A percentile compares a stretch with the other conserved stretches of the same genome.
Conservation (phyloP, 306 rosid genomes). For the Castanea sativa region DNA sequence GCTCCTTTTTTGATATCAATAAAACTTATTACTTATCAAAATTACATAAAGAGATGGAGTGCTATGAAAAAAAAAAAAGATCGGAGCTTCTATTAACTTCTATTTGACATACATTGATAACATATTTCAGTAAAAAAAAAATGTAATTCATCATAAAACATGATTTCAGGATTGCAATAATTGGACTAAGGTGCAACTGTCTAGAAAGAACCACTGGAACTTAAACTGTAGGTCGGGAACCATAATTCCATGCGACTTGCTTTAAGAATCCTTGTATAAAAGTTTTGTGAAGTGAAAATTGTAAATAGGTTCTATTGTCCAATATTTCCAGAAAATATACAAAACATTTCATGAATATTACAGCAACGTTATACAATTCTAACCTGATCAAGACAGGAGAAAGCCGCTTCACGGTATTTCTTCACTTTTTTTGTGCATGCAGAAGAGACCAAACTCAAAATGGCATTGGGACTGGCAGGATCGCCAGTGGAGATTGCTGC, state of each 20-base stretch:
- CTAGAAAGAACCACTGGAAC: background rate
- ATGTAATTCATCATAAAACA: background rate
- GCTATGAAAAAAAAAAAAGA: background rate
- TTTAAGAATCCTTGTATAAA: background rate
- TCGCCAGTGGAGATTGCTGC: conserved; percentile 52
- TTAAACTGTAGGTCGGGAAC: background rate
- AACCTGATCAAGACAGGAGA: conserved; percentile 83
- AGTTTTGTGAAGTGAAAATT: background rate
- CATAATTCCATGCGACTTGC: background rate
- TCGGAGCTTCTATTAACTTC: background rate
- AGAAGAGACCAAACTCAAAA: conserved; percentile 63
- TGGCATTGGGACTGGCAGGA: conserved; percentile 58
- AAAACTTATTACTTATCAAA: no score
- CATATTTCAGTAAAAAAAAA: background rate
- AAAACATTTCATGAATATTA: conserved; percentile 4
- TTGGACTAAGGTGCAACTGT: background rate
- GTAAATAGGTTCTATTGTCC: background rate
- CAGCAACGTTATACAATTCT: conserved; percentile 17
- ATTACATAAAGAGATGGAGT: background rate
- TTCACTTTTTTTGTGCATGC: conserved; percentile 79
- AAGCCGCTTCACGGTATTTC: conserved; percentile 84
- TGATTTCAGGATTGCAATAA: background rate
- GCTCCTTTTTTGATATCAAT: no score
- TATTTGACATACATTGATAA: background rate
- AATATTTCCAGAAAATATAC: background rate